phyloP scores from a whole-genome alignment of 768 basidiomycete genomes.

The Suillus brevipes region DNA sequence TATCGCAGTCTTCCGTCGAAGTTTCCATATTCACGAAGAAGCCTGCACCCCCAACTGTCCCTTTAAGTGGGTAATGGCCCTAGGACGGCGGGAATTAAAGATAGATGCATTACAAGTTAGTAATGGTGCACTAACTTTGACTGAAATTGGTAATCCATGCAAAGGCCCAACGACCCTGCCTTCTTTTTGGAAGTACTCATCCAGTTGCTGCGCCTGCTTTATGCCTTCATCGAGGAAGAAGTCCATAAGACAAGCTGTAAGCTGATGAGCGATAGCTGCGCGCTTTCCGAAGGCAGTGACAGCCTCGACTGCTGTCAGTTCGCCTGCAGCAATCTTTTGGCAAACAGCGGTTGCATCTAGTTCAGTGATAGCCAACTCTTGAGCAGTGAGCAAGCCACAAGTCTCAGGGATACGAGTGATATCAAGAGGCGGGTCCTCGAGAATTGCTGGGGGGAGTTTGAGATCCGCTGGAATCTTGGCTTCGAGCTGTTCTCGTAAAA shows the following conservation, averaged over 20 bases:
- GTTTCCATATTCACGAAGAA: constrained; percentile 28
- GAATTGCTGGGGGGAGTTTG: constrained; percentile 16
- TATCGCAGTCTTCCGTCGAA: constrained; percentile 25
- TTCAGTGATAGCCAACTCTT: constrained; percentile 36
- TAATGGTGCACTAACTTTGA: constrained; percentile 34
- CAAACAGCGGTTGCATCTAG: constrained; percentile 38
- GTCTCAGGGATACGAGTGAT: constrained; percentile 34
- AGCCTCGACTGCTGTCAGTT: constrained; percentile 40
- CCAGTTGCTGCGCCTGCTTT: constrained; percentile 41
- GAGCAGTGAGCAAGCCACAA: constrained; percentile 31
- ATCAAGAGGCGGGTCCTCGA: constrained; percentile 29
- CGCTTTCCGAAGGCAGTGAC: constrained; percentile 47
- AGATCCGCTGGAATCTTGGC: constrained; percentile 24
- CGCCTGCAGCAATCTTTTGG: constrained; percentile 27
- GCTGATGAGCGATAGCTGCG: constrained; percentile 52
- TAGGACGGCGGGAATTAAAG: constrained; percentile 13
- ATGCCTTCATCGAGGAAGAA: constrained; percentile 47
- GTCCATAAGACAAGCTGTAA: constrained; percentile 41
- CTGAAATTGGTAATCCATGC: constrained; percentile 41
- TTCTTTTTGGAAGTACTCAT: constrained; percentile 37
- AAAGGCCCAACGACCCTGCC: constrained; percentile 44
- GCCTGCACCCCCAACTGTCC: constrained; percentile 38
- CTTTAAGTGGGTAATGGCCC: constrained; percentile 41
- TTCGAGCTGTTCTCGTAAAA: constrained; percentile 21
- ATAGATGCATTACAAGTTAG: background rate